Evolutionary conservation across 257 asterid genomes (phyloP), one percentile per base, ranked within the genome.

Genomic region (Capsicum baccatum): DNA sequence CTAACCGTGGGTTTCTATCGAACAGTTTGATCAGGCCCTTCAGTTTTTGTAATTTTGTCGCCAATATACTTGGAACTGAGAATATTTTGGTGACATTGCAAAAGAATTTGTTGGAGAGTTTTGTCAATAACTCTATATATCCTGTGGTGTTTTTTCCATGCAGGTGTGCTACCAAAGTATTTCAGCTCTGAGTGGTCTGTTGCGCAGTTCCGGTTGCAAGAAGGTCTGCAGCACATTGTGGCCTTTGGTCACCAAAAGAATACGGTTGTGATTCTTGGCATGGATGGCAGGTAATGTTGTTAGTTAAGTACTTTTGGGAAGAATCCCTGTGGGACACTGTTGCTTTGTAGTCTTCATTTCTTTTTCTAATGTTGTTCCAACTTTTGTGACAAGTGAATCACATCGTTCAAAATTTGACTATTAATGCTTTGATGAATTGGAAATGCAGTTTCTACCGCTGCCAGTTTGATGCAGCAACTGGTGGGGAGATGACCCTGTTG

Each of bases 121-220:
- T 44, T 44, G 81, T 81, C 19, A 62, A 10, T 47, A 66, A 62
- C 16, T 37, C 58, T 9, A 19, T 76, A 21, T 13, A 35, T 33
- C 54, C 50, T 48, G 59, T 74, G 80, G 67, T 47, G 35, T 1
- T 63, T 83, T 73, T 3, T 48, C 85, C 79, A 62, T 85, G 84
- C 91, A 95, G 99, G 98, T 73, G 97, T 93, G 84, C 93, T 95
- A 50, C 99, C 96, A 1, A 94, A 91, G 90, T 96, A 96, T 89
- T 96, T 96, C 96, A 96, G 97, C 88, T 96, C 99, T 39, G 97
- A 96, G 84, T 93, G 99, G 98, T 94, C 99, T 60, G 96, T 96
- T 55, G 98, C 99, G 33, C 97, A 94, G 89, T 96, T 94, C 71
- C 98, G 97, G 12, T 86, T 96, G 88, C 94, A 89, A 21, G 99